Conservation (phyloP, 2,329 filamentous ascomycete species). For the Alternaria solani region DNA sequence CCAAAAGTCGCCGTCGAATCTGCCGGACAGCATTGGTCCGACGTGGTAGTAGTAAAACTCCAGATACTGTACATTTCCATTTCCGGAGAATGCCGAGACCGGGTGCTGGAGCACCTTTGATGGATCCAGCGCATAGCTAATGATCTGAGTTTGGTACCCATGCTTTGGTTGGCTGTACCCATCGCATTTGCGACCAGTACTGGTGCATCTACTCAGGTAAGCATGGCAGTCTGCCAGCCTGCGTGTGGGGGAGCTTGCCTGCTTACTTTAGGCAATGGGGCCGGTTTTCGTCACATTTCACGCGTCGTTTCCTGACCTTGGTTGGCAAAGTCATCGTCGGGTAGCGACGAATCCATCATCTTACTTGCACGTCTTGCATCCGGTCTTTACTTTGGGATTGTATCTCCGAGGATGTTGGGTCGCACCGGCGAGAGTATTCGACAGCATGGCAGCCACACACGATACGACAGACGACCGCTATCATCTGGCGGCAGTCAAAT, state of each 20-base stretch:
- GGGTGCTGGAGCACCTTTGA: neutral
- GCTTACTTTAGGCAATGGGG: neutral
- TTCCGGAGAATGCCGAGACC: constrained; percentile 4
- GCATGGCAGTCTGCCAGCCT: neutral
- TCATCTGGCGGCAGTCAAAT: neutral
- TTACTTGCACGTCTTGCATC: constrained; percentile 36
- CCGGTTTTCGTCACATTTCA: neutral
- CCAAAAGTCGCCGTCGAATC: constrained; percentile 12
- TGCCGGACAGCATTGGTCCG: constrained; percentile 44
- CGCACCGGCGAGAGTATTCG: neutral
- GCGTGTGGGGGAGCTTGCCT: neutral
- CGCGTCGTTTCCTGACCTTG: neutral
- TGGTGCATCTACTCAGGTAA: neutral
- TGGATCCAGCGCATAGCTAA: no score
- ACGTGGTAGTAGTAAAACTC: constrained; percentile 56
- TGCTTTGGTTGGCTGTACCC: neutral
- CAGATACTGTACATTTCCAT: constrained; percentile 22
- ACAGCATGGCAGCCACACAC: neutral
- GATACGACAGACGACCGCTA: neutral
- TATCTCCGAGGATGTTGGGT: neutral
- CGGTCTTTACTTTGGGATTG: constrained; percentile 26
- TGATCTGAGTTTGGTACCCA: neutral
- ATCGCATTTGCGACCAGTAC: neutral
- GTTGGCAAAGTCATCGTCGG: neutral
- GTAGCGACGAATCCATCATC: neutral